phyloP scores from a whole-genome alignment of 2,329 filamentous ascomycete species.

The Fusarium subtropicale region DNA sequence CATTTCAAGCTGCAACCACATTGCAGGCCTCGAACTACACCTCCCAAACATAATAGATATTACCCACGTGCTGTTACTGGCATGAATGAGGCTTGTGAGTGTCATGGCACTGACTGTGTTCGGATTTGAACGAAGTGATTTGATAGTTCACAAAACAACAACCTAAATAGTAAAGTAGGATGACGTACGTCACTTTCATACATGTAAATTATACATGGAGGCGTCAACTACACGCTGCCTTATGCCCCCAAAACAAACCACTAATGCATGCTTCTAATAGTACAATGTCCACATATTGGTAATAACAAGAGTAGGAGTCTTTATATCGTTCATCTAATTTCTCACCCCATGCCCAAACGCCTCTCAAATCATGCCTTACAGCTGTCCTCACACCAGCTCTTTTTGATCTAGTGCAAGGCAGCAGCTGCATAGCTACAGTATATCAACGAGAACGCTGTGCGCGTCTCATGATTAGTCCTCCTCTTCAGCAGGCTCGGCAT shows the following conservation, averaged over 20 bases:
- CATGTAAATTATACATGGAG: slow-evolving; percentile 46
- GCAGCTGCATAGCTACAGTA: slow-evolving; percentile 7
- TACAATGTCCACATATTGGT: slow-evolving; percentile 44
- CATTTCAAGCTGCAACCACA: slow-evolving; percentile 31
- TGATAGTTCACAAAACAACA: not conserved
- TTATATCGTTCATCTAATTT: slow-evolving; percentile 49
- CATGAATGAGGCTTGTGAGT: not conserved
- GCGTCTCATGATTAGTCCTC: slow-evolving; percentile 47
- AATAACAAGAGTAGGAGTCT: slow-evolving; percentile 49
- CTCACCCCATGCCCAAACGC: slow-evolving; percentile 47
- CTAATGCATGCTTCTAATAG: slow-evolving; percentile 48
- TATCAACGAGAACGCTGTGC: slow-evolving; percentile 7
- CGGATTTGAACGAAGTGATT: not conserved
- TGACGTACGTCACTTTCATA: slow-evolving; percentile 43
- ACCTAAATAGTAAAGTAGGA: slow-evolving; percentile 5
- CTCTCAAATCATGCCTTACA: slow-evolving; percentile 41
- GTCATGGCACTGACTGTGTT: not conserved
- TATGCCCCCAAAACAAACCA: slow-evolving; percentile 31
- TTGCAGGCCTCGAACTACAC: slow-evolving; percentile 36
- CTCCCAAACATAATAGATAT: slow-evolving; percentile 2
- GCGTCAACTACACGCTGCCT: slow-evolving; percentile 32
- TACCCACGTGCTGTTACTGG: slow-evolving; percentile 13
- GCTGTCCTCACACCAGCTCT: not conserved
- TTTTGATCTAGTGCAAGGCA: not conserved
- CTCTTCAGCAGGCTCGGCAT: slow-evolving; percentile 52